Evolutionary conservation across 768 basidiomycete genomes (phyloP).

Genomic region (Coprinellus aureogranulatus): DNA sequence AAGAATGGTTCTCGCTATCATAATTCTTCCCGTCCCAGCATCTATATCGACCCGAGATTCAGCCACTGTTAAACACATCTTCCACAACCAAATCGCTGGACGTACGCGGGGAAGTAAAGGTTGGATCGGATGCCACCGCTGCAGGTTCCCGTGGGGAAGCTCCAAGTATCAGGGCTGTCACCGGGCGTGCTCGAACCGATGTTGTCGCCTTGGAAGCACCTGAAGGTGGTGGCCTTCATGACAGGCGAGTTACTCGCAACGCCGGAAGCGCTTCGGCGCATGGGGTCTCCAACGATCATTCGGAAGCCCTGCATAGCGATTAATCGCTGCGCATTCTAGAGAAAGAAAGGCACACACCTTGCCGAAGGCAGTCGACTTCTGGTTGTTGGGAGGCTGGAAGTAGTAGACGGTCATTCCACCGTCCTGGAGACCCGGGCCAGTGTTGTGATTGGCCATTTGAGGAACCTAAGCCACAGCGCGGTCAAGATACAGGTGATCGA

Average conservation of each 20-base stretch:
- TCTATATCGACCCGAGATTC: neutral
- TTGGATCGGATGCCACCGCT: conserved; percentile 20
- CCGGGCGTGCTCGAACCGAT: conserved; percentile 16
- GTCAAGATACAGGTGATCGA: neutral
- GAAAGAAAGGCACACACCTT: no score
- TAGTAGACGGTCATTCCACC: conserved; percentile 13
- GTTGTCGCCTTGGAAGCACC: conserved; percentile 17
- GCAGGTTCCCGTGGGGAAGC: conserved; percentile 15
- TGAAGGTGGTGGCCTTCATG: conserved; percentile 17
- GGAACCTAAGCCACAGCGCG: neutral
- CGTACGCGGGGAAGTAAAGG: conserved; percentile 19
- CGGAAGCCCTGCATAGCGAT: conserved; percentile 16
- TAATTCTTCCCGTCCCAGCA: conserved; percentile 23
- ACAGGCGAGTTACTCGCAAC: conserved; percentile 11
- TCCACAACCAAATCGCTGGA: neutral
- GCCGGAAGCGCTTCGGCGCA: conserved; percentile 7
- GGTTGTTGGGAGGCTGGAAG: conserved; percentile 16
- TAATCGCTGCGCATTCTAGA: neutral
- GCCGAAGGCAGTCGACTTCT: conserved; percentile 2
- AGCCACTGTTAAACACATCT: neutral
- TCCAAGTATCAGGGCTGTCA: conserved; percentile 15
- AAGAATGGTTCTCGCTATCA: conserved; percentile 19
- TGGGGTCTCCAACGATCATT: conserved; percentile 21
- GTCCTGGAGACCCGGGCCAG: conserved; percentile 4
- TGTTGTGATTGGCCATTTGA: conserved; percentile 10